These are phyloP conservation scores for Setaria italica DNA, from an alignment of 202 grass and related monocot species.

Conservation along the genomic window DNA sequence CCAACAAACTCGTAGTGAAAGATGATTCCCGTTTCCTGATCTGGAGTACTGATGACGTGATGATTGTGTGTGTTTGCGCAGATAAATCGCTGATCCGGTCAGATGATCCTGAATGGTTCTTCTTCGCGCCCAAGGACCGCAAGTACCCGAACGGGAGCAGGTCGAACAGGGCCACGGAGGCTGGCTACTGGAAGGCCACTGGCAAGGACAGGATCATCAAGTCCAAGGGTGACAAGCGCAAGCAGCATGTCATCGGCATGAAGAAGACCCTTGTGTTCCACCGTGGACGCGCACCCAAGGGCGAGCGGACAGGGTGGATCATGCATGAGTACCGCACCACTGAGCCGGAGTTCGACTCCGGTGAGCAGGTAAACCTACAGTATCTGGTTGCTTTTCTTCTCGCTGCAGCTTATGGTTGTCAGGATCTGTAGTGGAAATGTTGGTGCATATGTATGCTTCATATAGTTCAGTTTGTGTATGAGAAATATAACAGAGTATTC, in stretches of 20 bases:
- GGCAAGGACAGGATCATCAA: constrained; percentile 87
- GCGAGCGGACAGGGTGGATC: constrained; percentile 82
- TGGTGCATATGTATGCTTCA: background rate
- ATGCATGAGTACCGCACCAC: constrained; percentile 98
- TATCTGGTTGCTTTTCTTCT: background rate
- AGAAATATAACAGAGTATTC: background rate
- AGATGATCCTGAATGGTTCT: constrained; percentile 94
- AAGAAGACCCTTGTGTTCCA: constrained; percentile 99
- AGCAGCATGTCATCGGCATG: constrained; percentile 73
- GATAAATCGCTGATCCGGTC: constrained; percentile 88
- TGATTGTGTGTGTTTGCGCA: constrained; percentile 26
- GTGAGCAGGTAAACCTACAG: constrained; percentile 64
- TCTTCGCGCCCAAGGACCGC: constrained; percentile 93
- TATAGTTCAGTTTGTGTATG: constrained; percentile 10
- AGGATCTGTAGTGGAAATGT: background rate
- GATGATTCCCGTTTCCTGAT: background rate
- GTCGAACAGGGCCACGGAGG: constrained; percentile 81
- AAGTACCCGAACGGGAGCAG: constrained; percentile 90
- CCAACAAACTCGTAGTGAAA: constrained; percentile 4
- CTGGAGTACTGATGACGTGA: background rate
- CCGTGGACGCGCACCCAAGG: constrained; percentile 74
- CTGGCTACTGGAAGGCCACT: constrained; percentile 93
- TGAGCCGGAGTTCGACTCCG: constrained; percentile 73
- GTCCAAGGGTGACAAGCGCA: constrained; percentile 72
- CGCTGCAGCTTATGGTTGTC: background rate